phyloP scores from a whole-genome alignment of 495 filamentous ascomycete species.

The Aspergillus biplanus region DNA sequence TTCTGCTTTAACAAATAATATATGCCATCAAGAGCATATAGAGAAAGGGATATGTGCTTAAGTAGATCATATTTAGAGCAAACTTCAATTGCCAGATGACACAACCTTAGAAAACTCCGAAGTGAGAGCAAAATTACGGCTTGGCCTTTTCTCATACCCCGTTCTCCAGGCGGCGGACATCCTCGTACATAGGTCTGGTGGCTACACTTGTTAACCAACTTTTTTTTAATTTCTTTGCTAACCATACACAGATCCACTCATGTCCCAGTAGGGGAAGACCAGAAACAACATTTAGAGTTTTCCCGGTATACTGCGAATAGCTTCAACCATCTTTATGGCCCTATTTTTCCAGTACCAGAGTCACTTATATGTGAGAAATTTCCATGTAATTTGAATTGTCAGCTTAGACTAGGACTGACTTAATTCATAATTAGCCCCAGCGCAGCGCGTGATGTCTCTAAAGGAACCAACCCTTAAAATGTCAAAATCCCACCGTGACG shows the following conservation, averaged over 20 bases:
- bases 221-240: constrained; percentile 20
- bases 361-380: constrained; percentile 72
- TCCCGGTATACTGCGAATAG: constrained; percentile 78
- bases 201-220: constrained; percentile 12
- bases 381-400: neutral
- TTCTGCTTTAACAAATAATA: neutral
- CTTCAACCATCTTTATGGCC: constrained; percentile 76
- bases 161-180: constrained; percentile 96
- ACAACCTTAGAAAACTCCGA: constrained; percentile 53
- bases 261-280: constrained; percentile 94
- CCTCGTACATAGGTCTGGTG: constrained; percentile 71
- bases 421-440: constrained; percentile 56
- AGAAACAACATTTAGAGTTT: constrained; percentile 92
- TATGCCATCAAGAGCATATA: neutral
- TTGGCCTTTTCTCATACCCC: constrained; percentile 96
- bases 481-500: constrained; percentile 81
- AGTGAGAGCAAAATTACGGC: constrained; percentile 65
- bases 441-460: constrained; percentile 88
- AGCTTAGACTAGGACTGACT: constrained; percentile 5
- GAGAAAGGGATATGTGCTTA: neutral
- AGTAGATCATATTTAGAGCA: constrained; percentile 57
- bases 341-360: constrained; percentile 67
- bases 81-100: constrained; percentile 63
- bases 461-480: constrained; percentile 78
- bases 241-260: constrained; percentile 69